Conservation (phyloP, 2,329 filamentous ascomycete genomes). For the Botrytis tulipae region DNA sequence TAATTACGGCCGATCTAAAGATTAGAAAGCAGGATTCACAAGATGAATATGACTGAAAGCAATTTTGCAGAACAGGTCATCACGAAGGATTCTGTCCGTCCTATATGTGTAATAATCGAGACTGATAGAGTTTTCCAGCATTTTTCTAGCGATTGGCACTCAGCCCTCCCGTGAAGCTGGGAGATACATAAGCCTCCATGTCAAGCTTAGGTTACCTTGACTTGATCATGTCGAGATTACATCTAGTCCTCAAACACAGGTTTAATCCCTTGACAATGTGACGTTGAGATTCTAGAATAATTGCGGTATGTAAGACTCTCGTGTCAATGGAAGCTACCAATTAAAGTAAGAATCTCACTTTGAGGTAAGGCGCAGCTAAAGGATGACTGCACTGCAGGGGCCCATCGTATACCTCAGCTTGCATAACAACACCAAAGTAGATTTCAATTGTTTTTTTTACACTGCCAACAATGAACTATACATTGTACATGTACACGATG, state of each 20-base stretch:
- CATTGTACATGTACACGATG: neutral
- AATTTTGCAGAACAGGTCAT: conserved; percentile 2
- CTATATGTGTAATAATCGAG: conserved; percentile 16
- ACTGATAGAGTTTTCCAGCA: conserved; percentile 3
- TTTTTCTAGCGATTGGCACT: conserved; percentile 16
- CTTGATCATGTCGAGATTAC: conserved; percentile 13
- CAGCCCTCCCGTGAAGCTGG: conserved; percentile 9
- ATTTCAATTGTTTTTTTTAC: neutral
- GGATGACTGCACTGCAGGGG: conserved; percentile 23
- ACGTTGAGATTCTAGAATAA: conserved; percentile 2
- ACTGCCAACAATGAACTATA: neutral
- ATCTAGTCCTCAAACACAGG: conserved; percentile 12
- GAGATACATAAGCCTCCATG: conserved; percentile 12
- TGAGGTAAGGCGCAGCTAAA: conserved; percentile 20
- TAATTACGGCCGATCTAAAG: conserved; percentile 4
- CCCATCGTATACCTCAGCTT: conserved; percentile 10
- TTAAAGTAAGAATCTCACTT: conserved; percentile 9
- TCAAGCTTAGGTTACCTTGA: conserved; percentile 12
- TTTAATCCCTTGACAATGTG: conserved; percentile 12
- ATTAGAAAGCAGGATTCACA: conserved; percentile 15
- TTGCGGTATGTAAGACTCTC: conserved; percentile 14
- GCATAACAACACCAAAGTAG: neutral
- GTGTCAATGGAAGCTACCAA: conserved; percentile 17
- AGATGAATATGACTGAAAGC: conserved; percentile 16
- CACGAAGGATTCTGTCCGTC: conserved; percentile 13